Percentiles rank a stretch among this genome's conserved stretches.
phyloP scores from a whole-genome alignment of 1,139 yeast species.

The Saccharomyces hybrid region DNA sequence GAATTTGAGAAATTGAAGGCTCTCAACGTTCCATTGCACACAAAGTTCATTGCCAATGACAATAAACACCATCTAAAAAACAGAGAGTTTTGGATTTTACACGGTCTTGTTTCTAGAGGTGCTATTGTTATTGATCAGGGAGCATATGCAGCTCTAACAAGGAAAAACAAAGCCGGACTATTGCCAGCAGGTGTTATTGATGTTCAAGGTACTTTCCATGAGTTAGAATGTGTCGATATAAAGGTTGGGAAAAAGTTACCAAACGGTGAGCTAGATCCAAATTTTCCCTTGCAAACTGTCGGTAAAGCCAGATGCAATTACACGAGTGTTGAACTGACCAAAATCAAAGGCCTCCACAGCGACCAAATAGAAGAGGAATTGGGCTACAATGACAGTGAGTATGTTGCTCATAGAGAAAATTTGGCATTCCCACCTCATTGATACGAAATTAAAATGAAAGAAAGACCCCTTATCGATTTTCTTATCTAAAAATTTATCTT shows the following conservation, averaged over 20 bases:
- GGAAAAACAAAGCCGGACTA: conserved; percentile 82
- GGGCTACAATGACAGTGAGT: conserved; percentile 90
- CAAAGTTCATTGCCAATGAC: conserved; percentile 74
- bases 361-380: conserved; percentile 60
- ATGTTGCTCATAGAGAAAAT: conserved; percentile 86
- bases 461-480: neutral
- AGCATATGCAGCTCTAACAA: conserved; percentile 76
- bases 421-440: conserved; percentile 71
- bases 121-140: conserved; percentile 74
- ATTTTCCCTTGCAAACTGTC: conserved; percentile 45
- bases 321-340: conserved; percentile 64
- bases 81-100: conserved; percentile 86
- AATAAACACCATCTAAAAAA: conserved; percentile 58
- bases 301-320: conserved; percentile 93
- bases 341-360: conserved; percentile 78
- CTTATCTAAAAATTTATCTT: neutral
- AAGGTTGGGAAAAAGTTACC: conserved; percentile 43
- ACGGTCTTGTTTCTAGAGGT: conserved; percentile 81
- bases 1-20: conserved; percentile 24
- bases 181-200: conserved; percentile 83
- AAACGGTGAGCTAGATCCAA: conserved; percentile 35
- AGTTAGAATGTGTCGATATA: conserved; percentile 80
- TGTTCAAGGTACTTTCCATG: conserved; percentile 78
- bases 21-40: conserved; percentile 66
- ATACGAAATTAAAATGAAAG: neutral